These are phyloP conservation scores for Trichoderma sp. DNA, from an alignment of 2,329 filamentous ascomycete species.

Conservation along the genomic window DNA sequence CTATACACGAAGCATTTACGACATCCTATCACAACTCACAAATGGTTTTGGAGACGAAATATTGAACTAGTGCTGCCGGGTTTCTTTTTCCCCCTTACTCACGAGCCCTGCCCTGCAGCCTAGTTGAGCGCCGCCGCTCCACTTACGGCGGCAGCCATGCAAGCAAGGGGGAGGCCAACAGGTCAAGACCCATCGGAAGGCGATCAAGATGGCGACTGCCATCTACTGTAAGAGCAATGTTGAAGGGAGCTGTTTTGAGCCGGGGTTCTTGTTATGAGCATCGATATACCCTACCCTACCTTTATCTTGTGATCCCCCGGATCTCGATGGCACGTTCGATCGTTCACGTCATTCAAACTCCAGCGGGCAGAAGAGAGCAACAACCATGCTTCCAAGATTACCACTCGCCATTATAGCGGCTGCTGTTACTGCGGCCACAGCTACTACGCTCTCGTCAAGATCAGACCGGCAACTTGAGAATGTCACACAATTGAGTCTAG, in stretches of 20 bases:
- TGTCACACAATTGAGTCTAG: not conserved
- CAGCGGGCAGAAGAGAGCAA: not conserved
- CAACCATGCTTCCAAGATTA: slow-evolving; percentile 12
- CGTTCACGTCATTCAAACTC: slow-evolving; percentile 2
- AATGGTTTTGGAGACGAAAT: not conserved
- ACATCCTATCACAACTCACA: not conserved
- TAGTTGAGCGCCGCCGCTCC: not conserved
- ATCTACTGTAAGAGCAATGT: not conserved
- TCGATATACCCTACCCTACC: not conserved
- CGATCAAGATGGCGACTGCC: not conserved
- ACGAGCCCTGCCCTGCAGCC: slow-evolving; percentile 12
- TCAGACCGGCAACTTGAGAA: not conserved
- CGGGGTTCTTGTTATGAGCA: slow-evolving; percentile 4
- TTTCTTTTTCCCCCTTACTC: slow-evolving; percentile 1
- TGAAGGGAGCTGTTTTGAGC: not conserved
- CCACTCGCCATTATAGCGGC: slow-evolving; percentile 11
- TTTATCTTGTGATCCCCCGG: not conserved
- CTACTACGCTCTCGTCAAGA: not conserved
- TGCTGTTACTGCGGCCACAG: not conserved
- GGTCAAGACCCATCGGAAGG: slow-evolving; percentile 1
- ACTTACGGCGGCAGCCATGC: not conserved
- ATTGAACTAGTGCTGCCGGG: not conserved
- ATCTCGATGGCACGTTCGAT: slow-evolving; percentile 3
- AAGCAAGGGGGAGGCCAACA: slow-evolving; percentile 14
- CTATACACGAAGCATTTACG: not conserved